Conservation (phyloP, 805 yeast genomes). For the Helenozyma baotianmanensis region DNA sequence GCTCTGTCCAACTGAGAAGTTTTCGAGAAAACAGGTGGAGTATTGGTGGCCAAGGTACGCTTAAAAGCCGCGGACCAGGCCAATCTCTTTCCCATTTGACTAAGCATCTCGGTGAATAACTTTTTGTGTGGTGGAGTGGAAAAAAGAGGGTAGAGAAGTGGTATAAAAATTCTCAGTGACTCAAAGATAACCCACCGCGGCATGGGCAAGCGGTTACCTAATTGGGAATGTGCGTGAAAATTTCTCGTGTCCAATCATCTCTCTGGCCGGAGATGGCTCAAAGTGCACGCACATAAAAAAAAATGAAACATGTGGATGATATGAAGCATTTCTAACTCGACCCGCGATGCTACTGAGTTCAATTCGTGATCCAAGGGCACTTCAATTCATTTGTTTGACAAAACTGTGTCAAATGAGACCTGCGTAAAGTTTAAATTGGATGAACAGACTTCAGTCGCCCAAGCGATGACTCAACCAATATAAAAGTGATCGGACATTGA, state of each 20-base stretch:
- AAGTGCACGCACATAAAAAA: too few relatives aligned
- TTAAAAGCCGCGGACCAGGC: slow-evolving; percentile 5
- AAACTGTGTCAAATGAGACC: too few relatives aligned
- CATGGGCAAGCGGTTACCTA: slow-evolving; percentile 17
- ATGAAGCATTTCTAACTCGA: too few relatives aligned
- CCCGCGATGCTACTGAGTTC: too few relatives aligned
- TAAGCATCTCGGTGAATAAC: slow-evolving; percentile 5
- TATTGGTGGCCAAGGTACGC: slow-evolving; percentile 32
- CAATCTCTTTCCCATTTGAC: slow-evolving; percentile 5
- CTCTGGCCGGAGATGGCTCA: slow-evolving; percentile 1
- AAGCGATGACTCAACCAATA: too few relatives aligned
- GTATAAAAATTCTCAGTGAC: slow-evolving; percentile 6
- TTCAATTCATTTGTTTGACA: too few relatives aligned
- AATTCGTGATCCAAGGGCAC: too few relatives aligned
- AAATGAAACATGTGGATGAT: too few relatives aligned
- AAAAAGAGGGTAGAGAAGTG: not conserved
- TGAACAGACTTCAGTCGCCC: too few relatives aligned
- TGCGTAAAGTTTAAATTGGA: too few relatives aligned
- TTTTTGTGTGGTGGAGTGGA: not conserved
- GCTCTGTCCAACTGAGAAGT: slow-evolving; percentile 65
- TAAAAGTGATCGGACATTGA: too few relatives aligned
- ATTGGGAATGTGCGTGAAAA: slow-evolving; percentile 12
- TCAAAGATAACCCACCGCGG: slow-evolving; percentile 22
- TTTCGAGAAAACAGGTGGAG: slow-evolving; percentile 26
- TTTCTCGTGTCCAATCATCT: slow-evolving; percentile 8